phyloP scores from a whole-genome alignment of 148 eudicot genomes.

The Heliamphora exappendiculata region DNA sequence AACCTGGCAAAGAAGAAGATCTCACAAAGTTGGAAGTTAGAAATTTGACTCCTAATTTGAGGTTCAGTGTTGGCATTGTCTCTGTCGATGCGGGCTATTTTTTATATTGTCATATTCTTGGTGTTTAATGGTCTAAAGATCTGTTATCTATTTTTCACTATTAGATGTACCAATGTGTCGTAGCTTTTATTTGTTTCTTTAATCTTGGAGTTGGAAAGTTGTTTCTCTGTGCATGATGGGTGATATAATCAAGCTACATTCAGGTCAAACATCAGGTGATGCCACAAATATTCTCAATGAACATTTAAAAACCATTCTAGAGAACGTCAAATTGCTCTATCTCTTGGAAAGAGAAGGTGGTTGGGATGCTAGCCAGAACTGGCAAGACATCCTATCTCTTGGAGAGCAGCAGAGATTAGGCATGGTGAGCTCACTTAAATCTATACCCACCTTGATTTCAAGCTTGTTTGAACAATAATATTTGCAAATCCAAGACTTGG shows the following conservation, averaged over 20 bases:
- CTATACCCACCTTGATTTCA: not conserved
- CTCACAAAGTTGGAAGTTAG: not conserved
- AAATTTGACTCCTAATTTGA: not conserved
- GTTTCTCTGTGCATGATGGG: not conserved
- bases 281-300: slow-evolving; percentile 39
- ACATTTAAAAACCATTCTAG: slow-evolving; percentile 57
- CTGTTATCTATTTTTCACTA: not conserved
- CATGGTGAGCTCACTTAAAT: slow-evolving; percentile 52
- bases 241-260: slow-evolving; percentile 8
- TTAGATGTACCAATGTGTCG: not conserved
- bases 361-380: slow-evolving; percentile 64
- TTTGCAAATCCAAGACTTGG: not conserved
- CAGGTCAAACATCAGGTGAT: slow-evolving; percentile 37
- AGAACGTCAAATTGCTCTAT: slow-evolving; percentile 69
- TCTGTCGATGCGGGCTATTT: not conserved
- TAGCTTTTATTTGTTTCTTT: not conserved
- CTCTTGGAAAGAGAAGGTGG: slow-evolving; percentile 93
- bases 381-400: slow-evolving; percentile 95
- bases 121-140: not conserved
- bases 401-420: slow-evolving; percentile 94
- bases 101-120: not conserved
- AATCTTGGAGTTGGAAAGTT: not conserved
- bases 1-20: not conserved
- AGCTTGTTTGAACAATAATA: not conserved
- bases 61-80: not conserved